Evolutionary conservation across 139 green algal genomes (phyloP), one percentile per base, ranked within the genome.

Genomic region (Nannochloris sp.): DNA sequence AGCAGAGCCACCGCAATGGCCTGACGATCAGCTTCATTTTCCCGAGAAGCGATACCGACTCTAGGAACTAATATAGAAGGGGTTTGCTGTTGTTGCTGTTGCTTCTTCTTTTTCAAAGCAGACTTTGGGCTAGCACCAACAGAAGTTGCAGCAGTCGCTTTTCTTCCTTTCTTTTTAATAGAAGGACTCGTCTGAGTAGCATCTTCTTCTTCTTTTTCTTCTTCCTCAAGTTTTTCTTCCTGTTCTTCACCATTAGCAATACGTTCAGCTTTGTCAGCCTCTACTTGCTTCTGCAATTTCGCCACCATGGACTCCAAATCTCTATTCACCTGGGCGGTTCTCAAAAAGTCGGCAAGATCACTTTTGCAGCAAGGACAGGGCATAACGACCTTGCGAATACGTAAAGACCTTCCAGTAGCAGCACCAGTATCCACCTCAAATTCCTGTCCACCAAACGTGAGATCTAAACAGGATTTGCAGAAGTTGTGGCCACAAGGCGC

Each of bases 401-500:
- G 81, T 35, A 95, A 36, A 9, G 64, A 59, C 6, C 85, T 69
- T 13, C 74, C 74, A 25, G 44, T 45, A 30, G 37, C 36, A 24
- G 58, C 55, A 2, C 48, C 51, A 10, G 61, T 47, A n/a, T 65
- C 68, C 30, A 65, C 19, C 54, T 73, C 61, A 33, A 64, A 64
- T 4, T 53, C 73, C 4, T 73, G 59, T 45, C 61, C 25, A 10
- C 46, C 74, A 67, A 89, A 95, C 34, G 81, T 75, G 42, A 64
- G 73, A 19, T 88, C 78, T 64, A 97, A 73, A 80, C 91, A 97
- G 14, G 72, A 58, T 60, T 85, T 88, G 89, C 90, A 97, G 85
- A 95, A 97, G 65, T 82, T 80, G 80, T 96, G 89, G 80, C 75
- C 84, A 71, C 88, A 95, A 10, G 88, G 88, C n/a, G 86, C 89